Percentiles rank a stretch among this genome's conserved stretches.
Evolutionary conservation across 1,139 yeast species (phyloP).

Genomic region (Candida labiduridarum): DNA sequence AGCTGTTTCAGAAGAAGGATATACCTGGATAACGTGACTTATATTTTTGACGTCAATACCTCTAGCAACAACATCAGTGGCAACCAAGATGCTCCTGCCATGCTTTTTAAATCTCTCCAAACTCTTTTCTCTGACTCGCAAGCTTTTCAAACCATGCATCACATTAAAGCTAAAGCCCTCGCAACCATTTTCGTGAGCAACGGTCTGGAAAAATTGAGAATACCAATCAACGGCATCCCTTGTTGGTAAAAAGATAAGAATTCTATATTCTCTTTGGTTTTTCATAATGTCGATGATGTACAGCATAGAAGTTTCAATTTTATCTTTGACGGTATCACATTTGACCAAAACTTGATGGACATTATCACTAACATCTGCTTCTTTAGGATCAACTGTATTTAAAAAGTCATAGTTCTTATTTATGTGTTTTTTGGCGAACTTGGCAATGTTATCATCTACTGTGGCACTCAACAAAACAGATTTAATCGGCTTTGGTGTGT

Average conservation of each 20-base stretch:
- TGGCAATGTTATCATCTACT: constrained; percentile 64
- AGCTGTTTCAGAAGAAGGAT: constrained; percentile 72
- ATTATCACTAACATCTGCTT: constrained; percentile 78
- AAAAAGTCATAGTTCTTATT: constrained; percentile 65
- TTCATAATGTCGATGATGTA: constrained; percentile 40
- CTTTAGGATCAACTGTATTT: constrained; percentile 76
- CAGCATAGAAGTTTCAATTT: constrained; percentile 55
- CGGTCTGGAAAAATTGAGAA: constrained; percentile 10
- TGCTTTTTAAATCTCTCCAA: constrained; percentile 54
- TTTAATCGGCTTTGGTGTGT: constrained; percentile 43
- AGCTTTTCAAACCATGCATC: constrained; percentile 53
- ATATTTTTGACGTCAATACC: constrained; percentile 94
- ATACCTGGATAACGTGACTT: constrained; percentile 76
- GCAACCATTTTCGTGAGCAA: not conserved
- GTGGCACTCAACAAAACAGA: constrained; percentile 89
- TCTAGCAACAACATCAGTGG: constrained; percentile 95
- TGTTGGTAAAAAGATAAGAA: constrained; percentile 83
- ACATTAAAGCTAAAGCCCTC: not conserved
- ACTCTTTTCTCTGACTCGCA: constrained; percentile 11
- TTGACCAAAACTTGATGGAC: constrained; percentile 67
- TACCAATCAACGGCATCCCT: constrained; percentile 62
- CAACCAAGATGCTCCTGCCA: constrained; percentile 61
- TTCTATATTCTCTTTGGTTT: constrained; percentile 53
- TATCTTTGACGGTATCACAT: constrained; percentile 51
- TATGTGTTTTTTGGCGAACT: constrained; percentile 67